These are phyloP conservation scores for Trichophyton rubrum DNA, from an alignment of 2,329 filamentous ascomycete species.

Conservation along the genomic window DNA sequence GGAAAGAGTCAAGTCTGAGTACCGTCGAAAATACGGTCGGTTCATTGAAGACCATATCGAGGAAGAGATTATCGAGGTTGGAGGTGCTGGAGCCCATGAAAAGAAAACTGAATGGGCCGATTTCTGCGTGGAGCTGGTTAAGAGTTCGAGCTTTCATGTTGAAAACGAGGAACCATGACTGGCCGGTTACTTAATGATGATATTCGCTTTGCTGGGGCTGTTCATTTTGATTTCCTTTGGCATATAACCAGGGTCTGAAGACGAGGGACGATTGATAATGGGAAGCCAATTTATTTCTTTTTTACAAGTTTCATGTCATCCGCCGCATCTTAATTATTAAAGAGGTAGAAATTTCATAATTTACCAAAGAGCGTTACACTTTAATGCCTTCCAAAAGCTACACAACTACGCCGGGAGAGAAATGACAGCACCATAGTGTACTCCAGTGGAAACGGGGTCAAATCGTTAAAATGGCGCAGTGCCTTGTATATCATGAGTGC, in stretches of 20 bases:
- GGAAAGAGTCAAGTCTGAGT: conserved; percentile 65
- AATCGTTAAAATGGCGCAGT: background rate
- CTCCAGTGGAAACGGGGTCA: background rate
- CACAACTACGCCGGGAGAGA: background rate
- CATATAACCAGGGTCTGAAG: background rate
- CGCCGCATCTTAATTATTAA: too few species aligned
- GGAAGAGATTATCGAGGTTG: conserved; percentile 54
- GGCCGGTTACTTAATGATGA: background rate
- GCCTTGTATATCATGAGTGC: background rate
- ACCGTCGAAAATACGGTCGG: conserved; percentile 60
- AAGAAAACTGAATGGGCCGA: conserved; percentile 50
- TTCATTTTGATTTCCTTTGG: background rate
- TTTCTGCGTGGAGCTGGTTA: conserved; percentile 56
- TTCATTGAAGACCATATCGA: conserved; percentile 66
- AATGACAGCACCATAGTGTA: background rate
- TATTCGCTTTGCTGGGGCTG: background rate
- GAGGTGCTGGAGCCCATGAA: conserved; percentile 16
- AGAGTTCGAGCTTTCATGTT: conserved; percentile 21
- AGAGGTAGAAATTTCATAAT: too few species aligned
- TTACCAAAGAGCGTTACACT: too few species aligned
- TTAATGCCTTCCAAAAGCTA: background rate
- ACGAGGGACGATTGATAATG: background rate
- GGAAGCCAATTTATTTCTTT: background rate
- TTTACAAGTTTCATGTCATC: background rate
- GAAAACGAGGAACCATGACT: background rate